Evolutionary conservation across 2,329 filamentous ascomycete species (phyloP), one percentile per base, ranked within the genome.

Genomic region (Thielaviopsis punctulata): DNA sequence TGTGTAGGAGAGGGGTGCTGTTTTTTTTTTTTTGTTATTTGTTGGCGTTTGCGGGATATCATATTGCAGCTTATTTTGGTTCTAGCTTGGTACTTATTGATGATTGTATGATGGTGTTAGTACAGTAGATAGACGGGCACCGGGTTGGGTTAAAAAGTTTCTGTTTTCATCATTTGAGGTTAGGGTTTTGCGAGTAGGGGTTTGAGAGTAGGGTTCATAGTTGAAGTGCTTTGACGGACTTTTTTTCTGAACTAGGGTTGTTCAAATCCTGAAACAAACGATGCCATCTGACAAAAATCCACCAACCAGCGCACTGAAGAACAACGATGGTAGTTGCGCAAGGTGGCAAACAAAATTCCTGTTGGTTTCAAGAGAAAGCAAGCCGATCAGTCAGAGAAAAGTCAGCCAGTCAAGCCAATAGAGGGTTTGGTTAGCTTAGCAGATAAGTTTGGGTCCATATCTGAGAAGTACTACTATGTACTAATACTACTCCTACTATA

Each of bases 1-100:
- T 30, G 12, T 39, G 33, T 24, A 19, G 27, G 48, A 45, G 21
- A 39, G 19, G 39, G 25, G 33, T n/a, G n/a, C n/a, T n/a, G 41
- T 13, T 19, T 52, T 45, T 53, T 18, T 45, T 39, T 47, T 33
- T 21, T 45, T 12, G 41, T 21, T 45, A 45, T 45, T 45, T 45
- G 41, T 45, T 45, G 48, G 48, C 48, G 48, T 49, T 49, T 43
- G 36, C 30, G 18, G 36, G 48, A 49, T 43, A 41, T 36, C 10
- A 49, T 36, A 41, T 49, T 23, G 30, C 48, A 36, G 30, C 48
- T 49, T 18, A 24, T 25, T 49, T 41, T 33, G 24, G 43, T 45
- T 51, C 33, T 51, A 18, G 33, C 48, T 49, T 49, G 15, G n/a
- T 22, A 49, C 30, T 49, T 49, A 43, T 43, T 49, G 48, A 49